A percentile compares a stretch with the other conserved stretches of the same genome.
Conservation (phyloP, 2,329 filamentous ascomycete genomes). For the Pseudogymnoascus sp. region DNA sequence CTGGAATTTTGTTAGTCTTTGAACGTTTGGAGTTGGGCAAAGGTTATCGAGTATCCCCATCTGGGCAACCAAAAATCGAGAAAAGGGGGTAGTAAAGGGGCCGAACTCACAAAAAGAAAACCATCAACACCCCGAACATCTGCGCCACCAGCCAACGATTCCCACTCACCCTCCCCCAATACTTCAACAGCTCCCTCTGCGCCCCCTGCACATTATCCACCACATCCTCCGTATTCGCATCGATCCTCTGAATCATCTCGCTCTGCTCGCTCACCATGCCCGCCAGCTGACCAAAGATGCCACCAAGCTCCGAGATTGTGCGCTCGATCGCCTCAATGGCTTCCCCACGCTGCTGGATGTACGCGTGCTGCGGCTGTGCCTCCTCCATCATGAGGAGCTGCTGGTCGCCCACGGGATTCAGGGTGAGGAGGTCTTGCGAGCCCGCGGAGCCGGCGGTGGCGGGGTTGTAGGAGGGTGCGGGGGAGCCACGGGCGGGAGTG, state of each 20-base stretch:
- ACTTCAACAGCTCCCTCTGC: constrained; percentile 90
- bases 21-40: not conserved
- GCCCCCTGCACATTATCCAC: constrained; percentile 98
- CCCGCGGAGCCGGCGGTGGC: constrained; percentile 32
- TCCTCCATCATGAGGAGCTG: constrained; percentile 91
- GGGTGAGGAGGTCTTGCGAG: constrained; percentile 63
- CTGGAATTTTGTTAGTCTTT: not conserved
- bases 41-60: not conserved
- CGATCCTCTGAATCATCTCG: constrained; percentile 95
- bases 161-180: constrained; percentile 88
- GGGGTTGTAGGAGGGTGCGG: constrained; percentile 43
- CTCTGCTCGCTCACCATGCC: constrained; percentile 97
- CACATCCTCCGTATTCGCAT: constrained; percentile 95
- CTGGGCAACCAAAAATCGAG: not conserved
- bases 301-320: constrained; percentile 84
- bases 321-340: constrained; percentile 95
- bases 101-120: constrained; percentile 63
- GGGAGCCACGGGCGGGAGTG: constrained; percentile 60
- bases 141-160: constrained; percentile 92
- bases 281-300: constrained; percentile 89
- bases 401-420: constrained; percentile 80
- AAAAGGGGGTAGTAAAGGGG: not conserved
- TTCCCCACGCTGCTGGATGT: constrained; percentile 88
- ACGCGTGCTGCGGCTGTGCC: constrained; percentile 73
- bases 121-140: constrained; percentile 87